Base-by-base conservation (phyloP, 371 early-diverging fungal species). In the Mucor plumbeus region DNA sequence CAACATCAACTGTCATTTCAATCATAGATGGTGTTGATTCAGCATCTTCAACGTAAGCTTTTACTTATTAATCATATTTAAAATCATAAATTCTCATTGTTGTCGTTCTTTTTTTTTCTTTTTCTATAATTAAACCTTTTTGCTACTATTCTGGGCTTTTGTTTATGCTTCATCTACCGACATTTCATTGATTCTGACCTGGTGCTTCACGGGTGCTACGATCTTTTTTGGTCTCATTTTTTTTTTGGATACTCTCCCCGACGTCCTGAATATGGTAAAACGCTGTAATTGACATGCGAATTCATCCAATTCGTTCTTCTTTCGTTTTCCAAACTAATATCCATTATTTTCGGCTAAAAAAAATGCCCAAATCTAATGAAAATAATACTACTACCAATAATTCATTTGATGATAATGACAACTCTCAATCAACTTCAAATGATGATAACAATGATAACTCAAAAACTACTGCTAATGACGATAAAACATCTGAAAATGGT, bases 201-300 rank as follows among this genome's bases (percentile, higher is more conserved):
- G 26, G 50, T 50, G 50, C 44, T 44, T 44, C 44, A 17, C 44
- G 44, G 44, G 44, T 44, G 44, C 50, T 50, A 50, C 44, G 10
- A 19, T 9, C 21, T 9, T 47, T 19, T 48, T 19, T 48, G 48
- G 50, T 50, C 21, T 50, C 50, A 50, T 9, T 50, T 21, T 26
- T 50, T 50, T 38, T 38, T 38, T 38, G 38, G 38, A 38, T 38
- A 38, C 38, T 38, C 26, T 21, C 11, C 50, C 50, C 50, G 50
- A 50, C 50, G 50, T 50, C 50, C 50, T 50, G 50, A 50, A 50
- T 50, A 21, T 10, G 44, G 44, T n/a, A n/a, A 26, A 26, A 26
- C 26, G 3, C 26, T 26, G 15, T 17, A 50, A 50, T 50, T 50
- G 50, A 50, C 50, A 50, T 50, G 50, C 50, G 4, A 26, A 26